Percentiles rank a stretch among this genome's conserved stretches.
phyloP scores from a whole-genome alignment of 192 early-diverging fungal species.

The Umbelopsis sp. region DNA sequence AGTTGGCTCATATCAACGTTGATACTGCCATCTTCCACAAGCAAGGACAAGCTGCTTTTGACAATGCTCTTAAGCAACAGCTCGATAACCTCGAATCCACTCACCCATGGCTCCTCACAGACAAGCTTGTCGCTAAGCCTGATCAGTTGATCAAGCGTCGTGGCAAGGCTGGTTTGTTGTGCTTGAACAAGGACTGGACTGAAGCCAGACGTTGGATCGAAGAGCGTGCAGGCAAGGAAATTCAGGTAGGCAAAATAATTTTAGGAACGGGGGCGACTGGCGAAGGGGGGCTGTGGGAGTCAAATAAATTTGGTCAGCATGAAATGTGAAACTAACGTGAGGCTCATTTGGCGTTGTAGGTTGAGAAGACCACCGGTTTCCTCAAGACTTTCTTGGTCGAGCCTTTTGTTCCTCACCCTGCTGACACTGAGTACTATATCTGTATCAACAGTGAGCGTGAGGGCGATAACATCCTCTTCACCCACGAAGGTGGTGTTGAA shows the following conservation, averaged over 20 bases:
- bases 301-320: neutral
- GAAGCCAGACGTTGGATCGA: slow-evolving; percentile 89
- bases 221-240: slow-evolving; percentile 84
- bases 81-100: slow-evolving; percentile 67
- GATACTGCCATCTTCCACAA: slow-evolving; percentile 60
- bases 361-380: slow-evolving; percentile 81
- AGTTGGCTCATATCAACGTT: slow-evolving; percentile 80
- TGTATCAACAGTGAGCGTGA: slow-evolving; percentile 95
- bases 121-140: slow-evolving; percentile 94
- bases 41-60: slow-evolving; percentile 59
- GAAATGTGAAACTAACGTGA: neutral
- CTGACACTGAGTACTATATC: slow-evolving; percentile 94
- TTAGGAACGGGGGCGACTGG: neutral
- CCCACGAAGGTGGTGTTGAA: slow-evolving; percentile 98
- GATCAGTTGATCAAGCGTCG: slow-evolving; percentile 98
- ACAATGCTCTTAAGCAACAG: slow-evolving; percentile 58
- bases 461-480: slow-evolving; percentile 96
- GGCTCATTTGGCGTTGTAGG: slow-evolving; percentile 42
- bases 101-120: slow-evolving; percentile 84
- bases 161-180: slow-evolving; percentile 93
- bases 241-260: slow-evolving; percentile 59
- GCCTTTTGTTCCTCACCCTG: slow-evolving; percentile 90
- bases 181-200: slow-evolving; percentile 90
- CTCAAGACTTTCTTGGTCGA: slow-evolving; percentile 96
- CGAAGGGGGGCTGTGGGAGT: slow-evolving; percentile 6